These are phyloP conservation scores for Haematococcus sp. DNA, from an alignment of 139 green algal species.

Conservation along the genomic window DNA sequence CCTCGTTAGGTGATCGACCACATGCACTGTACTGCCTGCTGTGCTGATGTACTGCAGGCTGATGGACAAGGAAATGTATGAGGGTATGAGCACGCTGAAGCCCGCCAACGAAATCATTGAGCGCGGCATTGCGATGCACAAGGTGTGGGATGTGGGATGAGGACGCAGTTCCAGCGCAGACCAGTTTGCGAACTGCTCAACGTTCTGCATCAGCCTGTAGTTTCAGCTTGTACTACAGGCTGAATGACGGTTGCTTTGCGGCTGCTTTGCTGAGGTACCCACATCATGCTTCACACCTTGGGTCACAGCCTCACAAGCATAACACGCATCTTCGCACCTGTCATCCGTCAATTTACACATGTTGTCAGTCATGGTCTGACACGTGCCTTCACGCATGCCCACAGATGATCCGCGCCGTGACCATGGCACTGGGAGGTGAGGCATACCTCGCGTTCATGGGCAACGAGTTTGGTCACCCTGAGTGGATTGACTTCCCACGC, in stretches of 20 bases:
- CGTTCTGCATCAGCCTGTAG: neutral
- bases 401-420: constrained; percentile 86
- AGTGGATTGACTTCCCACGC: constrained; percentile 96
- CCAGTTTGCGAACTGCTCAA: neutral
- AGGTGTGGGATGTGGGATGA: constrained; percentile 46
- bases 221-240: neutral
- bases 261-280: no score
- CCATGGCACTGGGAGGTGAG: constrained; percentile 86
- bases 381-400: no score
- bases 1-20: no score
- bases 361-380: no score
- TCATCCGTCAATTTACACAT: no score
- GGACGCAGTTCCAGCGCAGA: no score
- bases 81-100: constrained; percentile 67
- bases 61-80: constrained; percentile 53
- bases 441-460: constrained; percentile 91
- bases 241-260: no score
- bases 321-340: no score
- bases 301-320: neutral
- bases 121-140: constrained; percentile 83
- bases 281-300: no score
- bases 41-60: neutral
- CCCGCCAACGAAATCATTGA: constrained; percentile 39
- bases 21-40: no score
- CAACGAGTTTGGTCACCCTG: constrained; percentile 94